Conservation (phyloP, 2,329 filamentous ascomycete genomes). For the Cladosporium halotolerans region DNA sequence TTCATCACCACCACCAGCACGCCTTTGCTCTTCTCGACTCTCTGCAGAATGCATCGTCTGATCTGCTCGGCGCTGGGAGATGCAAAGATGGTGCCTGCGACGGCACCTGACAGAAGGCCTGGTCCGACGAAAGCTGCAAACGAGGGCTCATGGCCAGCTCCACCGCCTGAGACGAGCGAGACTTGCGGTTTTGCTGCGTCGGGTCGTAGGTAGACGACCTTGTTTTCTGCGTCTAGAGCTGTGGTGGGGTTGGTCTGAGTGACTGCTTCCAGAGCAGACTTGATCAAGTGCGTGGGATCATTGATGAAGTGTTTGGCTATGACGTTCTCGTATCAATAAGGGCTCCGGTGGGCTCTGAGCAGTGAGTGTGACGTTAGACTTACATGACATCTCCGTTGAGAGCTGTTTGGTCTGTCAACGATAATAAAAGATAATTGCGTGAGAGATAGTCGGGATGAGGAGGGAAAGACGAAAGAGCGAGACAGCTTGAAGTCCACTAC, state of each 20-base stretch:
- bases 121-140: slow-evolving; percentile 80
- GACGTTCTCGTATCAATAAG: neutral
- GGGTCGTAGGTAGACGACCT: slow-evolving; percentile 73
- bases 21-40: slow-evolving; percentile 65
- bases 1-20: slow-evolving; percentile 94
- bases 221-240: slow-evolving; percentile 70
- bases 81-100: slow-evolving; percentile 83
- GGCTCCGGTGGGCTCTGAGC: neutral
- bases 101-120: slow-evolving; percentile 72
- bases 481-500: neutral
- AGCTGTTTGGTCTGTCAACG: neutral
- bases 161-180: slow-evolving; percentile 80
- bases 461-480: neutral
- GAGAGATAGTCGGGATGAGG: neutral
- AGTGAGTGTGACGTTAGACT: too few species aligned
- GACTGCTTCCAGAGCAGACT: slow-evolving; percentile 66
- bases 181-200: slow-evolving; percentile 53
- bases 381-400: slow-evolving; percentile 5
- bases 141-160: slow-evolving; percentile 82
- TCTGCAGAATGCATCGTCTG: slow-evolving; percentile 63
- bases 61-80: slow-evolving; percentile 79
- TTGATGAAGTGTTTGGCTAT: slow-evolving; percentile 77
- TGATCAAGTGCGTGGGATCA: slow-evolving; percentile 72
- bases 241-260: slow-evolving; percentile 80
- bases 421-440: neutral